A percentile compares a stretch with the other conserved stretches of the same genome.
Evolutionary conservation across 2,329 filamentous ascomycete species (phyloP).

Genomic region (Esteya vermicola): DNA sequence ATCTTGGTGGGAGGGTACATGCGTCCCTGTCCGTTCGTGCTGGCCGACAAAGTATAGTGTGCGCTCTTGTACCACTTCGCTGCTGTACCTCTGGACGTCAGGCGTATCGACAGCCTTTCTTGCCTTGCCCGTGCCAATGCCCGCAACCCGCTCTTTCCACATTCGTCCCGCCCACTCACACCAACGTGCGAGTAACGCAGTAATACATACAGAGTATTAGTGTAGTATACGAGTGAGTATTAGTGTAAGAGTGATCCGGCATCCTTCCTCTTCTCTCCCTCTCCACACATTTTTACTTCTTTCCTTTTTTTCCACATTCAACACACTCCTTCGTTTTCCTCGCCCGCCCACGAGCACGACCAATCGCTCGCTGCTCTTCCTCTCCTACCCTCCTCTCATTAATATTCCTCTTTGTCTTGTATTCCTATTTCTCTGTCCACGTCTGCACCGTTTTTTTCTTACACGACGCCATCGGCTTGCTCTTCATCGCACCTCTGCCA

Average conservation of each 20-base stretch:
- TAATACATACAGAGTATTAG: too few species aligned
- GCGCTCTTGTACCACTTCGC: neutral
- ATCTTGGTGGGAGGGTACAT: neutral
- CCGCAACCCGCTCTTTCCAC: conserved; percentile 6
- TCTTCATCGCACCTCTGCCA: neutral
- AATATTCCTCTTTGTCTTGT: neutral
- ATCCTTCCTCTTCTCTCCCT: conserved; percentile 3
- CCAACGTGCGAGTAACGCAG: too few species aligned
- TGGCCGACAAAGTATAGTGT: too few species aligned
- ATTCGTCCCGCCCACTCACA: conserved; percentile 5
- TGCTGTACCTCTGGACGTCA: neutral
- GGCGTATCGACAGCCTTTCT: conserved; percentile 2
- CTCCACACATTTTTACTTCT: conserved; percentile 4
- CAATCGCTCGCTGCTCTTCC: neutral
- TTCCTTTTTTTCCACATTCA: conserved; percentile 4
- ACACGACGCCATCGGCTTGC: too few species aligned
- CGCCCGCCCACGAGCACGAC: neutral
- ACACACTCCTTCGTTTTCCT: neutral
- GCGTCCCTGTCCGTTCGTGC: neutral
- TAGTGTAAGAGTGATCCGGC: conserved; percentile 1
- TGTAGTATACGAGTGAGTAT: too few species aligned
- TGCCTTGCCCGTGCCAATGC: conserved; percentile 5
- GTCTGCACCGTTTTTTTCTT: neutral
- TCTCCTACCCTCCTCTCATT: neutral
- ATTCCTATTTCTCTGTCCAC: neutral